Evolutionary conservation across 768 basidiomycete genomes (phyloP), one percentile per base, ranked within the genome.

Genomic region (Podaxis sp.): DNA sequence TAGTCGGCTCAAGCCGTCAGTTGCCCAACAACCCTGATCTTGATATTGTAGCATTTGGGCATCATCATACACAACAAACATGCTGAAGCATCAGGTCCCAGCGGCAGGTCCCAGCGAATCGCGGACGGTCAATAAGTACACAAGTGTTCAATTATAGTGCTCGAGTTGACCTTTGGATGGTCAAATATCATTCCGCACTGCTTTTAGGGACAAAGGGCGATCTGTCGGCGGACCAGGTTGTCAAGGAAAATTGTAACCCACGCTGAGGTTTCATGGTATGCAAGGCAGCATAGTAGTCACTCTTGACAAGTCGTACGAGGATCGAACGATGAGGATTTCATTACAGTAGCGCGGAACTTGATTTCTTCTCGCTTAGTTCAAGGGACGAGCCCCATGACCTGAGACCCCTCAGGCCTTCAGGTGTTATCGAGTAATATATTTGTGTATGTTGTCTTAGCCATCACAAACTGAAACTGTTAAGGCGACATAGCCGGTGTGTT

Each of bases 1-100:
- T 22, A 6, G 59, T 54, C 59, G 59, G 59, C 38, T 7, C 41
- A 60, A 24, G 22, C 51, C 59, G 51, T 53, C 40, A 53, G 59
- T 60, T 60, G 59, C 59, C 15, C 51, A 33, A 41, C 51, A 52
- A 54, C 58, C 58, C 49, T 59, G 50, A 51, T 46, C 43, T 46
- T 29, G 33, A 43, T 56, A 43, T 56, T 40, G 59, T 33, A 19
- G 12, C 19, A 25, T 43, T 17, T 15, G 41, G 41, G 41, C n/a
- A 19, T 17, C n/a, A 13, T 12, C 37, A 11, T 33, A 27, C 15
- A 43, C 59, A 53, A 19, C 59, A 60, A 41, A 13, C 54, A 41
- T 40, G 25, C 24, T 51, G 36, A 49, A 52, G 37, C 58, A 59
- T 59, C 58, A 59, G 40, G 38, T 19, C 2, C 19, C 19, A 8